These are phyloP conservation scores for Penicilliopsis zonata DNA, from an alignment of 495 filamentous ascomycete species.

Conservation along the genomic window DNA sequence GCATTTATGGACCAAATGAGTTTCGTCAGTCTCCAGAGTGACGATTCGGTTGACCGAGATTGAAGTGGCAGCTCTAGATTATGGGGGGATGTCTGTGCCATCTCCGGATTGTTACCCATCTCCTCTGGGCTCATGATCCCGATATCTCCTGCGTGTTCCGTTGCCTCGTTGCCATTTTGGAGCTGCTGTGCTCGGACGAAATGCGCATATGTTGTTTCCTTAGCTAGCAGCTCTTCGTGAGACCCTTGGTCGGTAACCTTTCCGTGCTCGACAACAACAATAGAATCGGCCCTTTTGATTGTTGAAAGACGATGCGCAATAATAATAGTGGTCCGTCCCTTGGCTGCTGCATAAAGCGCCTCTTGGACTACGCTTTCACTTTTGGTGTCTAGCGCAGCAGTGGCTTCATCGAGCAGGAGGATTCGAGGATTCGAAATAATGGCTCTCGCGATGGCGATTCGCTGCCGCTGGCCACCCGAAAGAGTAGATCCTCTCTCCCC, in stretches of 20 bases:
- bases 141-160: constrained; percentile 24
- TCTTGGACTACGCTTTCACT: constrained; percentile 51
- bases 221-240: constrained; percentile 21
- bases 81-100: neutral
- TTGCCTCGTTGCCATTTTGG: constrained; percentile 41
- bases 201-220: constrained; percentile 25
- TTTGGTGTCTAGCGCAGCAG: constrained; percentile 50
- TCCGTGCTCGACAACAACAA: constrained; percentile 31
- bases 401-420: constrained; percentile 60
- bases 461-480: constrained; percentile 58
- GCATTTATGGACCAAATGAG: neutral
- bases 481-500: constrained; percentile 43
- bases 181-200: constrained; percentile 58
- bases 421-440: constrained; percentile 50
- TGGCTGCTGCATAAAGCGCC: constrained; percentile 42
- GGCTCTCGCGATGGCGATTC: constrained; percentile 54
- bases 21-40: neutral
- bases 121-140: neutral
- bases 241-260: constrained; percentile 29
- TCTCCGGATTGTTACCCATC: neutral
- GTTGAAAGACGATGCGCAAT: constrained; percentile 41
- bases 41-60: neutral
- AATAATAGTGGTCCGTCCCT: constrained; percentile 18
- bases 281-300: constrained; percentile 29
- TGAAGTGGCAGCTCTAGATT: neutral